Evolutionary conservation across 805 yeast species (phyloP).

Genomic region (Yamadazyma ubonensis): DNA sequence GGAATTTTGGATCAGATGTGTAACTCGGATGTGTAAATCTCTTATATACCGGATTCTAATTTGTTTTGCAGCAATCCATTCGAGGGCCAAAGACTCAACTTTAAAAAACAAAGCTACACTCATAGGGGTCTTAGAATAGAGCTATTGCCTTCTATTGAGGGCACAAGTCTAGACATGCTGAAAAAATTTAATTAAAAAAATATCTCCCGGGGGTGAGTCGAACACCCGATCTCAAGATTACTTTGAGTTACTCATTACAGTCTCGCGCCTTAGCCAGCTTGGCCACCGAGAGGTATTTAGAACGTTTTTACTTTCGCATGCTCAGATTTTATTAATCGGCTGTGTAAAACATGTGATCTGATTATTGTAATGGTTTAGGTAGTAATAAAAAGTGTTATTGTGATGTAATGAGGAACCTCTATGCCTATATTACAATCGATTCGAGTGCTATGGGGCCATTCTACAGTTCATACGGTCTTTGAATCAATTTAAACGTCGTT

Average conservation of each 20-base stretch:
- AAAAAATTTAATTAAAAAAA: conserved; percentile 14
- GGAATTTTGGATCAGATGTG: too few relatives aligned
- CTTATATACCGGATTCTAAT: too few relatives aligned
- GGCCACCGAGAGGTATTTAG: conserved; percentile 34
- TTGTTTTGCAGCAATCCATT: too few relatives aligned
- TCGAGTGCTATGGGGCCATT: too few relatives aligned
- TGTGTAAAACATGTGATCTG: too few relatives aligned
- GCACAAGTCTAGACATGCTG: not conserved
- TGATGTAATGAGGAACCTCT: not conserved
- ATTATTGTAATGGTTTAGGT: not conserved
- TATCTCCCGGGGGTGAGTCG: conserved; percentile 46
- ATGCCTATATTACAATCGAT: too few relatives aligned
- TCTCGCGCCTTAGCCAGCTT: conserved; percentile 47
- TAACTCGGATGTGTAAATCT: too few relatives aligned
- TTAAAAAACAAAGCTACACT: not conserved
- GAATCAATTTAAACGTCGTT: too few relatives aligned
- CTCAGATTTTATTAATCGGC: not conserved
- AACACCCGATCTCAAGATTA: conserved; percentile 45
- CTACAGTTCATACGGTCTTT: too few relatives aligned
- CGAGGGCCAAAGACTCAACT: not conserved
- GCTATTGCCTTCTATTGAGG: too few relatives aligned
- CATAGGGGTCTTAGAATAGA: too few relatives aligned
- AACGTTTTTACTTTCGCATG: not conserved
- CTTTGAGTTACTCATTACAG: conserved; percentile 34
- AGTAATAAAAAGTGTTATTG: not conserved